Percentiles rank a stretch among this genome's conserved stretches.
Evolutionary conservation across 805 yeast genomes (phyloP).

Genomic region (Nakazawaea wyomingensis): DNA sequence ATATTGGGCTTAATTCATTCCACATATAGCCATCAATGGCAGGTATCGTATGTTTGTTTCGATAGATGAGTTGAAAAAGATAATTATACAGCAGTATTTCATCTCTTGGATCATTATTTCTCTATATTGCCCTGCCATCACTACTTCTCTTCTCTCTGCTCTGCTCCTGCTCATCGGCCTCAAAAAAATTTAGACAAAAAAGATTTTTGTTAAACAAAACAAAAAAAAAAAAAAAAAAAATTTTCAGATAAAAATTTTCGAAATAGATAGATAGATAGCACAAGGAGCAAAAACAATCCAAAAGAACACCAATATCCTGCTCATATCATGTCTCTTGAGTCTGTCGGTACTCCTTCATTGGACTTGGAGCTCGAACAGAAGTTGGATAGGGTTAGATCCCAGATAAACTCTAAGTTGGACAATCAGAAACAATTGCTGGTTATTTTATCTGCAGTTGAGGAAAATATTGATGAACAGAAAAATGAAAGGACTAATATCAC

Average conservation of each 20-base stretch:
- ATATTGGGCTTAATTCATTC: no score
- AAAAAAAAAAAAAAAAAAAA: background rate
- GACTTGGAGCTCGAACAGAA: constrained; percentile 54
- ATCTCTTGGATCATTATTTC: no score
- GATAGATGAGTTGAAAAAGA: no score
- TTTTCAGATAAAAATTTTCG: constrained; percentile 5
- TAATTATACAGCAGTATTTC: no score
- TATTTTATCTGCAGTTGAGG: constrained; percentile 85
- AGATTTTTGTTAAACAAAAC: background rate
- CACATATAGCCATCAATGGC: no score
- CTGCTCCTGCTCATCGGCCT: no score
- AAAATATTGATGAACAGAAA: constrained; percentile 65
- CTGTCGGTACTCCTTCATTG: constrained; percentile 20
- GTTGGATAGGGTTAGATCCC: constrained; percentile 63
- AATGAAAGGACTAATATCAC: constrained; percentile 65
- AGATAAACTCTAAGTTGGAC: constrained; percentile 71
- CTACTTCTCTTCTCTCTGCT: no score
- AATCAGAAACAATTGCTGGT: constrained; percentile 84
- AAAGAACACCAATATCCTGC: no score
- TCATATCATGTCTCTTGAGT: constrained; percentile 10
- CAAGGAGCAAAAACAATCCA: constrained; percentile 1
- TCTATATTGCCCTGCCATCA: no score
- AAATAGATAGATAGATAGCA: constrained; percentile 7
- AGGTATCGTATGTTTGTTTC: no score
- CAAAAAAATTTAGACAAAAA: no score